phyloP scores from a whole-genome alignment of 2,329 filamentous ascomycete species.

The Aspergillus viridinutans region DNA sequence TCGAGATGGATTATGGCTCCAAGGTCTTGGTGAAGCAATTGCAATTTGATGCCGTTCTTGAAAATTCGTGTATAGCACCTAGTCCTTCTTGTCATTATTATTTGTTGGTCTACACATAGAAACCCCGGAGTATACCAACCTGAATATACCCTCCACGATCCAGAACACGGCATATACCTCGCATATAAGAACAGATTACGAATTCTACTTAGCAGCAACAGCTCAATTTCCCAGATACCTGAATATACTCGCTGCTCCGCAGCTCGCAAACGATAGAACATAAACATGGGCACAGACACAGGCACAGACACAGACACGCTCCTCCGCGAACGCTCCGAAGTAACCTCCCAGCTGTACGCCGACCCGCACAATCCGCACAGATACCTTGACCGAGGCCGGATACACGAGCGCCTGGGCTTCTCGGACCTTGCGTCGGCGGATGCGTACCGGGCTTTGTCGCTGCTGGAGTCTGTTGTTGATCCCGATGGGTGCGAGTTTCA shows the following conservation, averaged over 20 bases:
- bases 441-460: slow-evolving; percentile 82
- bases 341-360: slow-evolving; percentile 47
- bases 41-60: not conserved
- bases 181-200: not conserved
- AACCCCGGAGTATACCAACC: too few relatives aligned
- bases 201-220: not conserved
- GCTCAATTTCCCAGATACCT: not conserved
- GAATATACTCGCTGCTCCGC: too few relatives aligned
- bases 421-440: slow-evolving; percentile 86
- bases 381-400: slow-evolving; percentile 55
- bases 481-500: slow-evolving; percentile 76
- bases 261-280: not conserved
- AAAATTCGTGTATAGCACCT: not conserved
- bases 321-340: slow-evolving; percentile 47
- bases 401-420: slow-evolving; percentile 73
- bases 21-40: not conserved
- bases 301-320: slow-evolving; percentile 8
- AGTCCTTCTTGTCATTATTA: not conserved
- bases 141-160: not conserved
- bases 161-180: not conserved
- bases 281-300: slow-evolving; percentile 17
- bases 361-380: slow-evolving; percentile 40
- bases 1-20: not conserved
- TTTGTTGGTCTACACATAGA: not conserved
- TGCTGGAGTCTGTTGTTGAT: slow-evolving; percentile 75